These are phyloP conservation scores for Sistotremastrum suecicum DNA, from an alignment of 768 basidiomycete genomes.

Conservation along the genomic window DNA sequence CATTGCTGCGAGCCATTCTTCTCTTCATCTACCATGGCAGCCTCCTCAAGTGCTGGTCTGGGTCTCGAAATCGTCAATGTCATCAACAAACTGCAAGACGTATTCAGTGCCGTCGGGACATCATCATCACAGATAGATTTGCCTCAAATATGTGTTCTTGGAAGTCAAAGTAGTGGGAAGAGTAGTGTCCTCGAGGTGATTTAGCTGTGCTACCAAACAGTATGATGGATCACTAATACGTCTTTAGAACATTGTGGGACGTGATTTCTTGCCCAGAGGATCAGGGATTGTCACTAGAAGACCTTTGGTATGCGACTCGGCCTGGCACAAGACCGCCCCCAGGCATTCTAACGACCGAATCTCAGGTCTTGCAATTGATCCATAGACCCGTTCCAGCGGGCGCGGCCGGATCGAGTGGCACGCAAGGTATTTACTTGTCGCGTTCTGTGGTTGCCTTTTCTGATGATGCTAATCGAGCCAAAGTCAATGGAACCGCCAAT, in stretches of 20 bases:
- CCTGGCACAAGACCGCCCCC: slow-evolving; percentile 2
- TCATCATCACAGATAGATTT: slow-evolving; percentile 72
- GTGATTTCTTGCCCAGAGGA: slow-evolving; percentile 97
- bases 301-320: slow-evolving; percentile 54
- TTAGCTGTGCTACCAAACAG: neutral
- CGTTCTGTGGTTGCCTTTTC: neutral
- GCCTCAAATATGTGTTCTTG: slow-evolving; percentile 83
- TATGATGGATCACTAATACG: neutral
- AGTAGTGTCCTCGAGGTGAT: slow-evolving; percentile 83
- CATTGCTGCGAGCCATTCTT: too few species aligned
- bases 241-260: slow-evolving; percentile 84
- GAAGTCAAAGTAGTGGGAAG: slow-evolving; percentile 87
- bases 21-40: too few species aligned
- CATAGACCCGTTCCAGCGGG: slow-evolving; percentile 50
- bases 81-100: slow-evolving; percentile 85
- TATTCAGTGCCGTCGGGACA: slow-evolving; percentile 73
- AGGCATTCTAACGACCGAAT: neutral
- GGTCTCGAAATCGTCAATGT: slow-evolving; percentile 71
- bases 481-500: slow-evolving; percentile 45
- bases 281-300: slow-evolving; percentile 97
- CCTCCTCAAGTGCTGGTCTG: slow-evolving; percentile 24
- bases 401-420: slow-evolving; percentile 28
- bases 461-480: slow-evolving; percentile 22
- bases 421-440: slow-evolving; percentile 22
- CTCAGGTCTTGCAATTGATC: slow-evolving; percentile 85